Conservation (phyloP, 2,329 filamentous ascomycete species). For the Phaeosphaeriaceae sp. region DNA sequence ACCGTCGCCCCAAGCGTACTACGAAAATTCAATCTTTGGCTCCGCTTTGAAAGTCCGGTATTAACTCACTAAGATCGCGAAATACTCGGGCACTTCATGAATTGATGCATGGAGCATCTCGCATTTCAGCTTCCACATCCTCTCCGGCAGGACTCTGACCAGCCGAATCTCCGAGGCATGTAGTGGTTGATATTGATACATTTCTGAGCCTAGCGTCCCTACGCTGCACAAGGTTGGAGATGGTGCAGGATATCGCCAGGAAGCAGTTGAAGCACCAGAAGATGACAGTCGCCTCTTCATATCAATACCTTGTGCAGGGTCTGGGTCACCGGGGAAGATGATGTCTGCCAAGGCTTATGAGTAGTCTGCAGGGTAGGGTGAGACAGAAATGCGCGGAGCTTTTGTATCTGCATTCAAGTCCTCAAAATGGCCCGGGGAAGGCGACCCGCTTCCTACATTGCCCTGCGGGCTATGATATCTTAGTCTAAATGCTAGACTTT, state of each 20-base stretch:
- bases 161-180: not conserved
- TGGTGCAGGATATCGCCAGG: not conserved
- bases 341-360: too few relatives aligned
- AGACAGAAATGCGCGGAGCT: too few relatives aligned
- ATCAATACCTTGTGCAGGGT: not conserved
- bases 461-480: too few relatives aligned
- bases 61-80: not conserved
- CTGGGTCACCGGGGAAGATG: too few relatives aligned
- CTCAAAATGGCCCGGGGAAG: too few relatives aligned
- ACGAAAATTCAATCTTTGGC: not conserved
- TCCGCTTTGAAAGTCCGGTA: not conserved
- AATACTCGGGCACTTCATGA: not conserved
- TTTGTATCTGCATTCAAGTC: too few relatives aligned
- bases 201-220: not conserved
- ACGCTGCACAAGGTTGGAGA: not conserved
- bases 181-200: not conserved
- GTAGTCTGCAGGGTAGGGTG: too few relatives aligned
- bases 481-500: too few relatives aligned
- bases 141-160: not conserved
- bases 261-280: not conserved
- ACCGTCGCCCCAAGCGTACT: not conserved
- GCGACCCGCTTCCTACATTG: too few relatives aligned
- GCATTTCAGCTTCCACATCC: not conserved
- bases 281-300: not conserved
- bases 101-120: not conserved